Evolutionary conservation across 202 grass and related monocot genomes (phyloP), one percentile per base, ranked within the genome.

Genomic region (Hordeum pubiflorum): DNA sequence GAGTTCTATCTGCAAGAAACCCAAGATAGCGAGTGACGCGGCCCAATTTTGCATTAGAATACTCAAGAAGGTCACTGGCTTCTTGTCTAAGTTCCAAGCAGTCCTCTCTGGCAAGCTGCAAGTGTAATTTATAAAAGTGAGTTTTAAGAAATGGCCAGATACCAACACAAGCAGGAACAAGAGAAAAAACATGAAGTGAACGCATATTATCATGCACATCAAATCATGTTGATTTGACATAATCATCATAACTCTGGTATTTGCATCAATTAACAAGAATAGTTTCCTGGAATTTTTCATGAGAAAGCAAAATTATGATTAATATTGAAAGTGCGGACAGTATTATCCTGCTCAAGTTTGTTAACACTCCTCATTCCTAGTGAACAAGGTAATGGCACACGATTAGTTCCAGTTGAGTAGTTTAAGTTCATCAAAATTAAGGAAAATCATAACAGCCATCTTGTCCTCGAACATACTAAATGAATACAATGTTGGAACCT

Each of bases 21-120:
- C 95, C 95, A 79, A 98, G 88, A 87, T 98, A 98, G 12, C 92
- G 92, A 63, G 95, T 98, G 76, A 98, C 95, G 32, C 92, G 86
- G 40, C 90, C 90, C 73, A 98, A 59, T 84, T 98, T 98, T 76
- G 95, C 95, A 89, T 91, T 93, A 38, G 92, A 98, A 80, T 98
- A 98, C 80, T 98, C 95, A 75, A 86, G 89, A 73, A 98, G 95
- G 83, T 95, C 95, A 12, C 43, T 91, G 36, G 92, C 92, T 93
- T 98, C 95, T 69, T 98, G 95, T 78, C 92, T 95, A 75, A 98
- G 81, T 64, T 93, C 90, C 84, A 93, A 85, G 73, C 91, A 98
- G 57, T 95, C 88, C 40, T 98, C 92, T 88, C 85, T 86, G 74
- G 92, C 77, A 86, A 95, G 85, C 95, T 98, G 79, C 66, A 86